Conservation (phyloP, 31 red algal species). For the Asparagopsis taxiformis region DNA sequence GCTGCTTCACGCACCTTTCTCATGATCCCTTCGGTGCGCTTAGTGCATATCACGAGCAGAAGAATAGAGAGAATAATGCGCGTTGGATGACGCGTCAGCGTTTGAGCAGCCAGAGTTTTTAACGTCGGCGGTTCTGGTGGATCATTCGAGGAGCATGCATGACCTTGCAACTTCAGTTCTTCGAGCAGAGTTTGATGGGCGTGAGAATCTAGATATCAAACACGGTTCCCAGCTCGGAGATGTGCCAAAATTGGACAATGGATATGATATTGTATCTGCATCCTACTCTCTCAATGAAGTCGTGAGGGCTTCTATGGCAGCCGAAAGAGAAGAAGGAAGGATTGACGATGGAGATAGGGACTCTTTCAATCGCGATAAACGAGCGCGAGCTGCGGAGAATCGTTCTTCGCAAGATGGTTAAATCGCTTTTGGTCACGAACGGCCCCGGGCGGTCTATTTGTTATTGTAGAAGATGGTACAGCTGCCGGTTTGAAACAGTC, state of each 20-base stretch:
- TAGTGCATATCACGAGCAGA: no score
- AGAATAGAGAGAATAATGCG: no score
- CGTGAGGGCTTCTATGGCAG: conserved; percentile 33
- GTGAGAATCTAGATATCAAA: conserved; percentile 10
- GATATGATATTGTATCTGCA: conserved; percentile 45
- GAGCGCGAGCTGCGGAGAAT: conserved; percentile 28
- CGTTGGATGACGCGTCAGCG: no score
- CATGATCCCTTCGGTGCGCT: no score
- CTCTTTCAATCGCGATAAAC: background rate
- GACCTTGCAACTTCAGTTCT: no score
- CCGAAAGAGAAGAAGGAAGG: background rate
- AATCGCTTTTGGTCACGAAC: conserved; percentile 34
- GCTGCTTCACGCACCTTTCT: conserved; percentile 29
- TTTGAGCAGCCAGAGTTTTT: no score
- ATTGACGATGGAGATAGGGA: background rate
- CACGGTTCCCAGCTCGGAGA: no score
- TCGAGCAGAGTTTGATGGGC: no score
- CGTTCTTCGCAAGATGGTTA: conserved; percentile 26
- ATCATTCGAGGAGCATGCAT: background rate
- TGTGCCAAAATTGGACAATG: no score
- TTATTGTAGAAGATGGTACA: conserved; percentile 65
- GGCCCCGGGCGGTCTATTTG: conserved; percentile 22
- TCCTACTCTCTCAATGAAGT: conserved; percentile 60
- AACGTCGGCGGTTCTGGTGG: background rate
- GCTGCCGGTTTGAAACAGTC: conserved; percentile 63